Conservation (phyloP, 495 filamentous ascomycete species). For the Amniculicola lignicola region DNA sequence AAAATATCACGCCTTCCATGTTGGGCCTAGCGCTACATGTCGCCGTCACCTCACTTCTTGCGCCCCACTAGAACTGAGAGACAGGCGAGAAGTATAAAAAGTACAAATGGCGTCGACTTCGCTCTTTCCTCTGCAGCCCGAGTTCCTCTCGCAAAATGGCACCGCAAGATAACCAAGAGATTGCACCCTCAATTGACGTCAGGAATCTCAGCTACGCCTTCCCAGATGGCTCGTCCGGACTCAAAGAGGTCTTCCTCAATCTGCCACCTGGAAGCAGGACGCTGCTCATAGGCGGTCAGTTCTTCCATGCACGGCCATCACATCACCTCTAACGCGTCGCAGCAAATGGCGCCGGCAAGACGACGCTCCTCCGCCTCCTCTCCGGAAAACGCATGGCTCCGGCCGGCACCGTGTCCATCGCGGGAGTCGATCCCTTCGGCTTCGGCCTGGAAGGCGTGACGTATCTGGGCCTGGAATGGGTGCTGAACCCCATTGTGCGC, state of each 20-base stretch:
- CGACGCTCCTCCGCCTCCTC: slow-evolving; percentile 83
- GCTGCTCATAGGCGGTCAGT: slow-evolving; percentile 81
- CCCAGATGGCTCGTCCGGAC: slow-evolving; percentile 70
- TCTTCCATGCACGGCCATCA: neutral
- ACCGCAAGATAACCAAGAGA: neutral
- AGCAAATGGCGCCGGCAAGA: slow-evolving; percentile 97
- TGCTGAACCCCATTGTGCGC: slow-evolving; percentile 93
- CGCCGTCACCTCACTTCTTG: neutral
- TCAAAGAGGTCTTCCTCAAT: slow-evolving; percentile 65
- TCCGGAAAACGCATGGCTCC: slow-evolving; percentile 94
- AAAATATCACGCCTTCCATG: slow-evolving; percentile 10
- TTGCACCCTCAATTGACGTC: slow-evolving; percentile 61
- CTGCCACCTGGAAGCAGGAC: slow-evolving; percentile 83
- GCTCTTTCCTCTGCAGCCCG: no score
- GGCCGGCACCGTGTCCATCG: slow-evolving; percentile 63
- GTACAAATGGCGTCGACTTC: neutral
- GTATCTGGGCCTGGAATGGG: slow-evolving; percentile 97
- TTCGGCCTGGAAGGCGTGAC: slow-evolving; percentile 85
- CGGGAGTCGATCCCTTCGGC: slow-evolving; percentile 86
- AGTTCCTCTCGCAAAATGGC: slow-evolving; percentile 16
- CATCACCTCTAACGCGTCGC: slow-evolving; percentile 1
- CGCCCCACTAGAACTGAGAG: neutral
- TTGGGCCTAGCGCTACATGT: slow-evolving; percentile 1
- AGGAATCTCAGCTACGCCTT: slow-evolving; percentile 82
- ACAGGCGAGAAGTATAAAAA: neutral